Conservation (phyloP, 306 rosid genomes). For the Pachyrhizus erosus region DNA sequence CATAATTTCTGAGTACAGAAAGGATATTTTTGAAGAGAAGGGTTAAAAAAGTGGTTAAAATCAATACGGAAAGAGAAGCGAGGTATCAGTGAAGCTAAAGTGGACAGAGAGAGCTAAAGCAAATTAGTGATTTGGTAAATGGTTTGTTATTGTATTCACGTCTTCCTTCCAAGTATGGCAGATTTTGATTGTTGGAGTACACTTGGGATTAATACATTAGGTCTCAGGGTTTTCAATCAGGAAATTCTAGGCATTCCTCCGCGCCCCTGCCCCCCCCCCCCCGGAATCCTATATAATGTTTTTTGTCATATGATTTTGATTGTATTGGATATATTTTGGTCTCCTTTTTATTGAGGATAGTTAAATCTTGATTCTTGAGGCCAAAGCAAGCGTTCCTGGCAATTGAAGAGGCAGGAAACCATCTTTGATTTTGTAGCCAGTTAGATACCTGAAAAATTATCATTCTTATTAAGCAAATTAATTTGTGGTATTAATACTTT, state of each 20-base stretch:
- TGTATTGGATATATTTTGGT: neutral
- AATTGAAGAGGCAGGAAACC: neutral
- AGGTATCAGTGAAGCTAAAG: neutral
- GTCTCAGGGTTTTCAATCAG: neutral
- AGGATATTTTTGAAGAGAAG: slow-evolving; percentile 11
- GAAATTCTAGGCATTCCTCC: neutral
- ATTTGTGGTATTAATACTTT: neutral
- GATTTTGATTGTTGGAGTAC: neutral
- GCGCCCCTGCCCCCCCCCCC: too few relatives aligned
- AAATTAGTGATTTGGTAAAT: neutral
- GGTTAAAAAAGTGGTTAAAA: neutral
- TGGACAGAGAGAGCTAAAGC: neutral
- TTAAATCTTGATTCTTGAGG: neutral
- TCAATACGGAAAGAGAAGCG: neutral
- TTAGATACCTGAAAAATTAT: neutral
- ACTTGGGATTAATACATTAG: neutral
- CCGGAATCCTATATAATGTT: neutral
- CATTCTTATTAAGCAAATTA: neutral
- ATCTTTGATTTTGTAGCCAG: neutral
- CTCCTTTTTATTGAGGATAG: neutral
- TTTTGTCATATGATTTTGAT: neutral
- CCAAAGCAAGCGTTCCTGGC: neutral
- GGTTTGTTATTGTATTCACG: neutral
- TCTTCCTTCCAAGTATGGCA: neutral
- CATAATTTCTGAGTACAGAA: neutral